Evolutionary conservation across 2,329 filamentous ascomycete genomes (phyloP), one percentile per base, ranked within the genome.

Genomic region (Aspergillus hiratsukae): DNA sequence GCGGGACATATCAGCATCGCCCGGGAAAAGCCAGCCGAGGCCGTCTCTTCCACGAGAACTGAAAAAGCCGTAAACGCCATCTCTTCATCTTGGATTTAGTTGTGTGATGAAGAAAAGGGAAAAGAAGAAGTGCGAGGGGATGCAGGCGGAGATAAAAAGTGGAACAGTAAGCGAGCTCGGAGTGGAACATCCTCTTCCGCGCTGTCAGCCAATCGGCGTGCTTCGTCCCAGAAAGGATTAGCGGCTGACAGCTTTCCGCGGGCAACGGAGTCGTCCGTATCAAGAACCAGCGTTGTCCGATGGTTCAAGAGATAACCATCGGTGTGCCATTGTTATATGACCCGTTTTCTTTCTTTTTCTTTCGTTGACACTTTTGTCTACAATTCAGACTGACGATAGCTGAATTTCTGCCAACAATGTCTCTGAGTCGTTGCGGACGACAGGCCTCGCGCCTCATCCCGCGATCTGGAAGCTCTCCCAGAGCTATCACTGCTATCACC

Each of bases 21-120:
- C 70, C 70, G 67, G 69, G 69, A 66, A 67, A 59, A 56, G 56
- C 52, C 67, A 60, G 66, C 61, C 64, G 55, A 63, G 56, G 55
- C 53, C 61, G 53, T 55, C 61, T 62, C 56, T 58, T 64, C 69
- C 66, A 69, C 70, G 70, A 72, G 70, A 70, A 65, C 70, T 72
- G 69, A 67, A 49, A 61, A 64, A 70, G 69, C 58, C 61, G 55
- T 62, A 59, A 58, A 64, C 66, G 66, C 66, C 69, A 60, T 67
- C 66, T 72, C 70, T 71, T 72, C 70, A 72, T 72, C 64, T 72
- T 72, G 70, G 70, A 72, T 71, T 72, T 72, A 72, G 70, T 72
- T 72, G 70, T 72, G 70, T 72, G 69, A 72, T 63, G 67, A 70
- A 63, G 61, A 59, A 52, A 63, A 61, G 60, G 51, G 43, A 57